Evolutionary conservation across 352 stramenopile genomes (phyloP).

Genomic region (Pythium phragmitis): DNA sequence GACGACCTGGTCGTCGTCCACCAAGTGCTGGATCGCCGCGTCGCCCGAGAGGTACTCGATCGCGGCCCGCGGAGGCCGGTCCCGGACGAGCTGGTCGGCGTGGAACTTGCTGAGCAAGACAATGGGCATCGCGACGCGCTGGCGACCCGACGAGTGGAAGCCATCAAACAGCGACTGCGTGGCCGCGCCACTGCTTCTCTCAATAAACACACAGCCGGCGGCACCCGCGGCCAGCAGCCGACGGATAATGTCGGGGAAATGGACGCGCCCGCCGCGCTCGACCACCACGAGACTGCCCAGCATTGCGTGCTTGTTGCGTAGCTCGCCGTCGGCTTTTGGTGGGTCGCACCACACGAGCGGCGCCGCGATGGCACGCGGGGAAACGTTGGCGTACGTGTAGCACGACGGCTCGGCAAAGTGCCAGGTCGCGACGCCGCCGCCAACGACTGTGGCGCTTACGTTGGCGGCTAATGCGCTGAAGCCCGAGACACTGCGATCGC

Average conservation of each 20-base stretch:
- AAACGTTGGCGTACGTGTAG: slow-evolving; percentile 70
- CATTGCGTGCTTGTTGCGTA: slow-evolving; percentile 57
- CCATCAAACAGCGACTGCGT: slow-evolving; percentile 83
- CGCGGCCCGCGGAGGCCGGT: slow-evolving; percentile 51
- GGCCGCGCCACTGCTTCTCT: slow-evolving; percentile 50
- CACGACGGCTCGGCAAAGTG: slow-evolving; percentile 85
- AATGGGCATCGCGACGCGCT: slow-evolving; percentile 73
- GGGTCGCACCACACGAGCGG: slow-evolving; percentile 63
- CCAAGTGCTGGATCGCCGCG: slow-evolving; percentile 63
- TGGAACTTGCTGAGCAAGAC: slow-evolving; percentile 78
- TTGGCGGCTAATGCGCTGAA: slow-evolving; percentile 32
- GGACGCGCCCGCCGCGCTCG: slow-evolving; percentile 71
- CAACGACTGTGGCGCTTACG: slow-evolving; percentile 23
- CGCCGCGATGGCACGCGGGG: slow-evolving; percentile 45
- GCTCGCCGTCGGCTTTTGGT: slow-evolving; percentile 63
- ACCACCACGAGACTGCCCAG: slow-evolving; percentile 72
- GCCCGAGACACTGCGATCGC: slow-evolving; percentile 22
- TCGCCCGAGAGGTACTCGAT: slow-evolving; percentile 76
- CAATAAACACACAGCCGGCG: slow-evolving; percentile 76
- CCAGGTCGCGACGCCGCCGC: slow-evolving; percentile 31
- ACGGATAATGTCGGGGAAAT: slow-evolving; percentile 85
- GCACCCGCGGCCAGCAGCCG: slow-evolving; percentile 63
- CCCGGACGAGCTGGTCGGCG: slow-evolving; percentile 61
- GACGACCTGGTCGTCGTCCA: slow-evolving; percentile 72
- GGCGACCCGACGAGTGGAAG: slow-evolving; percentile 83